Evolutionary conservation across 257 asterid genomes (phyloP).

Genomic region (Solanum paucissectum): DNA sequence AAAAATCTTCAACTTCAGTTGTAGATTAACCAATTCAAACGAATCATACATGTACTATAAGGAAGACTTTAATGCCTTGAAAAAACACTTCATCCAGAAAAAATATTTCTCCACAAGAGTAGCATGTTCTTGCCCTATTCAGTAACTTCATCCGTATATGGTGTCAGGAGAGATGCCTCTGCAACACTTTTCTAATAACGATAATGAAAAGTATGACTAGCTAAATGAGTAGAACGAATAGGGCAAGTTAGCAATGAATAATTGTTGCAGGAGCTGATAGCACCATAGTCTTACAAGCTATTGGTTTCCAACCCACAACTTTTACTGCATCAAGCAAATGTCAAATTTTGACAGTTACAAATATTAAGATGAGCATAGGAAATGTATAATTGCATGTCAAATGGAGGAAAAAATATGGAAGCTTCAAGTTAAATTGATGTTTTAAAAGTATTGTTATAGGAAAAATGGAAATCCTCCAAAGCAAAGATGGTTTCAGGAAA

Average conservation of each 20-base stretch:
- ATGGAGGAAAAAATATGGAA: not conserved
- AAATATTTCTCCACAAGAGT: not conserved
- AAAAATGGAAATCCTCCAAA: not conserved
- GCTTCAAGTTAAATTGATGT: not conserved
- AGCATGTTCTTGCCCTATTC: not conserved
- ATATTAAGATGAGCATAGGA: not conserved
- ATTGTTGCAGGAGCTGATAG: not conserved
- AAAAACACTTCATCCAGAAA: not conserved
- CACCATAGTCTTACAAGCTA: not conserved
- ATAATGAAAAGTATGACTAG: not conserved
- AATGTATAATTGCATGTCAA: not conserved
- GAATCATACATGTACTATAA: not conserved
- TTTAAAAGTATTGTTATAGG: not conserved
- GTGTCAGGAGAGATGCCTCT: not conserved
- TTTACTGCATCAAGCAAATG: not conserved
- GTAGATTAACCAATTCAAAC: not conserved
- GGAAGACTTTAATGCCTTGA: not conserved
- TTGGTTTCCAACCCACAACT: not conserved
- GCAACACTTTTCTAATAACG: not conserved
- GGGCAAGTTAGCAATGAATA: not conserved
- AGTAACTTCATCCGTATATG: not conserved
- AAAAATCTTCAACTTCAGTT: not conserved
- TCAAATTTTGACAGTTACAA: not conserved
- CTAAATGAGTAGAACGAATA: not conserved
- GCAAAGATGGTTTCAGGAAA: not conserved